Evolutionary conservation across 345 rosid genomes (phyloP).

Genomic region (Lenwebbia sp.): DNA sequence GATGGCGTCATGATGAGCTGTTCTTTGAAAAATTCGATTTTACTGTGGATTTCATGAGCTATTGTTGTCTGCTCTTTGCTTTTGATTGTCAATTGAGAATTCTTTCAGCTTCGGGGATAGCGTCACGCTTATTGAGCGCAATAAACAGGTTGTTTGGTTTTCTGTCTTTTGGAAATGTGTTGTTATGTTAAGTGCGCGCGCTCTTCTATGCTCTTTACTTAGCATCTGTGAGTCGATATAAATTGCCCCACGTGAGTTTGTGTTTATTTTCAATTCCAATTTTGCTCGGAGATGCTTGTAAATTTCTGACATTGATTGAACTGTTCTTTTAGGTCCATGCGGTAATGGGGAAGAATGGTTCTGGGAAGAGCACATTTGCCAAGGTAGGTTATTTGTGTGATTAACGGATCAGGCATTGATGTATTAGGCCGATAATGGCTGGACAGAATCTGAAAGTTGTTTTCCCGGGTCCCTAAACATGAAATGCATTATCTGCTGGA

Average conservation of each 20-base stretch:
- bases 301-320: neutral
- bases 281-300: neutral
- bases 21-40: neutral
- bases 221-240: neutral
- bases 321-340: constrained; percentile 57
- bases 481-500: neutral
- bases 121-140: neutral
- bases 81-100: neutral
- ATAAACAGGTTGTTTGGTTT: neutral
- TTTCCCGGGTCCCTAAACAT: neutral
- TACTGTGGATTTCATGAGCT: neutral
- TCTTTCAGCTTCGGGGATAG: neutral
- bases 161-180: neutral
- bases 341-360: constrained; percentile 96
- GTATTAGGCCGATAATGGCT: neutral
- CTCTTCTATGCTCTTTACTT: neutral
- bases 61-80: neutral
- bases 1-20: neutral
- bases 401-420: neutral
- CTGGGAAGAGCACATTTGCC: constrained; percentile 93
- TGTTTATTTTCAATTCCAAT: neutral
- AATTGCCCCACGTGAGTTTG: neutral
- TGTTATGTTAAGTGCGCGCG: neutral
- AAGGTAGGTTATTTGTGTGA: constrained; percentile 39
- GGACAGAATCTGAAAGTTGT: neutral